Evolutionary conservation across 2,329 filamentous ascomycete genomes (phyloP).

Genomic region (Ilyonectria robusta): DNA sequence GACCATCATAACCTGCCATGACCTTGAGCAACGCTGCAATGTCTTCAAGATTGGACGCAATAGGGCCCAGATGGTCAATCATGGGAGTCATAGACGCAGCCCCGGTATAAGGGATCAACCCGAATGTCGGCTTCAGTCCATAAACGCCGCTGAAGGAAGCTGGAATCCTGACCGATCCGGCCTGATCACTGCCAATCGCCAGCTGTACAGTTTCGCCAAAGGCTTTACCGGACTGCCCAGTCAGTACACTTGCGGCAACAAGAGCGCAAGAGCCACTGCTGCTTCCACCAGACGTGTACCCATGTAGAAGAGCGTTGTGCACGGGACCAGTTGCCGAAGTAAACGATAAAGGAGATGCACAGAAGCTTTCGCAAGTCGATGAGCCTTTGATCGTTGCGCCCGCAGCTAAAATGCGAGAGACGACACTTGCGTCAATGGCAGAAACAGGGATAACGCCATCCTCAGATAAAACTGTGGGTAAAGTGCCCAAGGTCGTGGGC

Average conservation of each 20-base stretch:
- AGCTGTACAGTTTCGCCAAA: constrained; percentile 41
- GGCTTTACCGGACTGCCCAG: neutral
- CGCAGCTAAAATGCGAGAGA: constrained; percentile 45
- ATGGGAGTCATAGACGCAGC: constrained; percentile 56
- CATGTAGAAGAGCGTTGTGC: constrained; percentile 44
- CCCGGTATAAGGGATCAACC: constrained; percentile 61
- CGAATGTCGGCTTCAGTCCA: constrained; percentile 58
- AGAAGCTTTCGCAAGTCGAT: constrained; percentile 50
- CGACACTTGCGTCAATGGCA: constrained; percentile 36
- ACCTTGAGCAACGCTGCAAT: constrained; percentile 50
- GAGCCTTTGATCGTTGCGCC: constrained; percentile 46
- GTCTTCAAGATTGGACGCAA: constrained; percentile 57
- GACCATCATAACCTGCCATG: constrained; percentile 61
- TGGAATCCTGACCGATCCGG: constrained; percentile 51
- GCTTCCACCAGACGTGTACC: constrained; percentile 49
- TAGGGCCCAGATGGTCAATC: constrained; percentile 62
- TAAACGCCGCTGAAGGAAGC: constrained; percentile 50
- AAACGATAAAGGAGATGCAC: constrained; percentile 47
- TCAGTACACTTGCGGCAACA: constrained; percentile 41
- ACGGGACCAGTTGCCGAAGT: constrained; percentile 49
- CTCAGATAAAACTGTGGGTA: constrained; percentile 22
- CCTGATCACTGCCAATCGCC: constrained; percentile 51
- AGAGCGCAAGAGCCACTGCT: constrained; percentile 51
- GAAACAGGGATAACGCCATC: constrained; percentile 37
- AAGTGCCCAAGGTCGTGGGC: constrained; percentile 44